Evolutionary conservation across 192 early-diverging fungal genomes (phyloP), one percentile per base, ranked within the genome.

Genomic region (Coemansia sp.): DNA sequence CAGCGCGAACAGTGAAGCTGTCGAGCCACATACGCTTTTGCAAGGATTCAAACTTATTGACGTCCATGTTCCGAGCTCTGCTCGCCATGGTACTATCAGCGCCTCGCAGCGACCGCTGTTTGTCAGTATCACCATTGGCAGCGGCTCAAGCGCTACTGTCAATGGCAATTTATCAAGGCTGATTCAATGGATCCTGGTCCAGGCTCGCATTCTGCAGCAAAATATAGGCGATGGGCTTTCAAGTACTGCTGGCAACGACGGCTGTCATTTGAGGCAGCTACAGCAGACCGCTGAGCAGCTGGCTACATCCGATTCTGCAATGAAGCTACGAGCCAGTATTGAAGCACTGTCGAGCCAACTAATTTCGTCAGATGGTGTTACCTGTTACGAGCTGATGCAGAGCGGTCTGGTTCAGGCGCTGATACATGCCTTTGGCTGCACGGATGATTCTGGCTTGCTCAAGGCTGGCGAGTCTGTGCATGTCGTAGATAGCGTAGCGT

Each of bases 331-430:
- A 11, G 21, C 32, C 0, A 49, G 23, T 3, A 21, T 57, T 2
- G 37, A 52, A 2, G 47, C 60, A 12, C 58, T 76, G 17, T 35
- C 63, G 3, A 15, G 17, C 29, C 6, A 25, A n/a, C 23, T 75
- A n/a, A 27, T 50, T 15, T 65, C 73, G 11, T 25, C 58, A 0
- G 56, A 59, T 10, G 84, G 90, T 1, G 84, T 91, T 38, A 93
- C 92, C 10, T 87, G 87, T 5, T 91, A 89, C 72, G 94, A 95
- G 65, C 76, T 94, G 23, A 70, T 88, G 58, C 88, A 87, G 58
- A 93, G 88, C 60, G 90, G 91, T 8, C 59, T 96, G 53, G 70
- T 93, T 14, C 81, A 83, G 5, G 77, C 79, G 17, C 58, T 87
- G 23, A 23, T 23, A 14, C 8, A 12, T 1, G 52, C 52, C 43